Evolutionary conservation across 148 eudicot genomes (phyloP), one percentile per base, ranked within the genome.

Genomic region (Dianthus caryophyllus): DNA sequence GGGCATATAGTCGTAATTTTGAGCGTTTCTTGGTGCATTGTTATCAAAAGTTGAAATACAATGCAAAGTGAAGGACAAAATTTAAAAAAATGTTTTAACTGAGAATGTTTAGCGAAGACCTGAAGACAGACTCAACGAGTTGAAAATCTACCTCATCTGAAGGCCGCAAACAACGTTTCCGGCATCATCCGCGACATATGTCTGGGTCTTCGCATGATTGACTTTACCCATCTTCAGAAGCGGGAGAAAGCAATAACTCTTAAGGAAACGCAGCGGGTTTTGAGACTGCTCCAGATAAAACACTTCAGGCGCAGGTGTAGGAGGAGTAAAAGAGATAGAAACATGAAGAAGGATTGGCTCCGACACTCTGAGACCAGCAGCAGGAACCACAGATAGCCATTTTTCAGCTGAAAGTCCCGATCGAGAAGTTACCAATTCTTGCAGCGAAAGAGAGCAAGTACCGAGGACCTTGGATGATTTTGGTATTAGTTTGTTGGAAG

Each of bases 371-470:
- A 21, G 46, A 31, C 71, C 76, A 66, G 84, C 30, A 58, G 56
- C 71, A 9, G 96, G 88, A 70, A 66, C 80, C 73, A 90, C 73
- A 43, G 84, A 84, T 53, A 95, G 52, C 99, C 97, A 90, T 80
- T 84, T 88, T 53, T 90, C 89, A 47, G 82, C 53, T 0, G 83
- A 84, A 75, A 95, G 91, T 71, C 70, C 70, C 47, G 89, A 70
- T 29, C 68, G 70, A 41, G 89, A 82, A 62, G 72, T 48, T 39
- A 84, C 55, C 26, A 81, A 70, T 55, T 88, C 85, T 60, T 84
- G 77, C 41, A 90, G 71, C 55, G 94, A 85, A n/a, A 95, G 70
- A 68, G 76, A 70, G 80, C 81, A 47, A 63, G 88, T 83, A 43
- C 96, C 97, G 61, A 88, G 63, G 41, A 81, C 70, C 81, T 76